Base-by-base conservation (phyloP, 352 stramenopile species). In the Elongisporangium prolatum region DNA sequence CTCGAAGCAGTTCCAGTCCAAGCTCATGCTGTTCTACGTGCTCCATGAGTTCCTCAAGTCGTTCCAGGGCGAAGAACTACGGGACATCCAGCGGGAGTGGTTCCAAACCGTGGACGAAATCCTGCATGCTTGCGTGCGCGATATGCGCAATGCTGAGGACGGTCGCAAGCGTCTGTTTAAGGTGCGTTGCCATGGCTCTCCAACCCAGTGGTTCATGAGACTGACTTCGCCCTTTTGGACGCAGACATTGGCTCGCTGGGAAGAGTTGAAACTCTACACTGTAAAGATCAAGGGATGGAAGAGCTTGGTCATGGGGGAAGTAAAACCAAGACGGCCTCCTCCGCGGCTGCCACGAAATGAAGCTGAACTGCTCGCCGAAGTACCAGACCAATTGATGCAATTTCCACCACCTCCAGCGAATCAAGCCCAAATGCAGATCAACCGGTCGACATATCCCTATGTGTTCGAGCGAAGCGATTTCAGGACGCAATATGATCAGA, bases 11-110 rank as follows among this genome's bases (percentile, higher is more conserved):
- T 91, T 91, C 58, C 80, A 92, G 52, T 67, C 77, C 53, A 94
- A 91, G 61, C 56, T 94, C 34, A 94, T 94, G 85, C 71, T 94
- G 11, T 88, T 94, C 48, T 94, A 94, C 80, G 70, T 93, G 48
- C 71, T 94, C 28, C 83, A 94, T 64, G 85, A 94, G 72, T 94
- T 94, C 56, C 71, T 94, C 58, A 94, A 94, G 76, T 75, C 72
- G 16, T 91, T 88, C 55, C 68, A 88, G 38, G 75, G 77, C 8
- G 75, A 88, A 49, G 57, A 75, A 50, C 68, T 85, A 14, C 61
- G 71, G 4, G 60, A 77, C 21, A 74, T 91, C 44, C 79, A 93
- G 56, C 79, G 82, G 0, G 75, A 90, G 52, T 94, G 84, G 79
- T 89, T 89, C 54, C 80, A 88, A 56, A 91, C 83, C 1, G 76